Base-by-base conservation (phyloP, 2,329 filamentous ascomycete genomes). In the Arachnomyces sp. region DNA sequence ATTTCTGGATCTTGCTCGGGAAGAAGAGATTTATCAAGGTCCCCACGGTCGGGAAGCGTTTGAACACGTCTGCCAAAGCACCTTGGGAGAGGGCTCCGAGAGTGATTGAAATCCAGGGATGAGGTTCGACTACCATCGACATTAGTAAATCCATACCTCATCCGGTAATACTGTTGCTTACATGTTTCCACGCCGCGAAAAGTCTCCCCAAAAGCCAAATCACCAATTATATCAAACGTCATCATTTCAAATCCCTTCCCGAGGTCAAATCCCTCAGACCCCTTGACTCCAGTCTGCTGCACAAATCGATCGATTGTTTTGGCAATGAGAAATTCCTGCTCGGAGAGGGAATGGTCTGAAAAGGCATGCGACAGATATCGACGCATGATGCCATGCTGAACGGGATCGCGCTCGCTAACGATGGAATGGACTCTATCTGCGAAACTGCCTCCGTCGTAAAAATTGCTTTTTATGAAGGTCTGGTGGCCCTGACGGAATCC, bases 331-430 rank as follows among this genome's bases (percentile, higher is more conserved):
- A 49, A 46, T 38, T 65, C 58, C 39, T 66, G 56, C 32, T 57
- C 55, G 2, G 43, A 38, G 2, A 65, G 47, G 1, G 59, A 58
- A 14, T 50, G 51, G 12, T 57, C 56, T 3, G 60, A 63, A 44
- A 65, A 64, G 1, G 58, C 59, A 32, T 59, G 52, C 13, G 56
- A 47, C 11, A 65, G 43, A 2, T 60, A 46, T 18, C 53, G 53
- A 13, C 60, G 55, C 38, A 45, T 42, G 11, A 12, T 12, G 13
- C n/a, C 32, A 9, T 34, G 32, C 12, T 17, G n/a, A 15, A 18
- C 13, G n/a, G 13, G 12, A 14, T 15, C 32, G 32, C 16, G 28
- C 12, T 18, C 20, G 28, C 31, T n/a, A 34, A 31, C 18, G 13
- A 1, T 4, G n/a, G n/a, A n/a, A n/a, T n/a, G n/a, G n/a, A n/a